Base-by-base conservation (phyloP, 176 grass and related monocot species). In the Eragrostis nindensis region DNA sequence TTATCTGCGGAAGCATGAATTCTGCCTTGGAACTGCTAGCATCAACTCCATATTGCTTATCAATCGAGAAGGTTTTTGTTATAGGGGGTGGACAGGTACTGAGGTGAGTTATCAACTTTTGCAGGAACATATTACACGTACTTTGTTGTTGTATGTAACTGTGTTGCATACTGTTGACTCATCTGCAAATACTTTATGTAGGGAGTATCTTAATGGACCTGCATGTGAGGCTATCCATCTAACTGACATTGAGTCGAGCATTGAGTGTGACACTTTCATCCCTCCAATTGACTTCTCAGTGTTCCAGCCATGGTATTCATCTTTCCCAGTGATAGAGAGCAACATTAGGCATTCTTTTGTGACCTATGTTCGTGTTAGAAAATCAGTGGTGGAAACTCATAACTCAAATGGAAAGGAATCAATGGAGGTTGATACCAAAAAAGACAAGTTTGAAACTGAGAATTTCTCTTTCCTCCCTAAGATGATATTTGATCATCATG, bases 301-400 rank as follows among this genome's bases (percentile, higher is more conserved):
- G 30, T 97, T 94, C 57, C 94, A 89, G 30, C 89, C 85, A 19
- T 97, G 94, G 94, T 97, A 86, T 81, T 94, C 94, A 71, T 94
- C 94, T 78, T 90, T 88, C 25, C 94, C 94, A 14, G 62, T 86
- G 50, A 77, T 91, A 77, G 87, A 94, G 52, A 92, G 77, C 78
- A 86, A 81, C 79, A 94, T 94, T 46, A 85, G 89, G 72, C 91
- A 92, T 84, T 94, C 85, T 66, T 97, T 97, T 66, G 43, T 87
- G 66, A 94, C 94, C 54, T 90, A 76, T 86, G 89, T 92, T 61
- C 84, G 86, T 24, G 78, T 94, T 45, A 83, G 84, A 71, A 86
- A 81, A 59, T 90, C 80, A 75, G 25, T 57, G 19, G 19, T 39
- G 18, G 84, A 93, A 32, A 30, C 40, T 87, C 61, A 82, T 80